phyloP scores from a whole-genome alignment of 2,329 filamentous ascomycete species.

The Claviceps sp. region DNA sequence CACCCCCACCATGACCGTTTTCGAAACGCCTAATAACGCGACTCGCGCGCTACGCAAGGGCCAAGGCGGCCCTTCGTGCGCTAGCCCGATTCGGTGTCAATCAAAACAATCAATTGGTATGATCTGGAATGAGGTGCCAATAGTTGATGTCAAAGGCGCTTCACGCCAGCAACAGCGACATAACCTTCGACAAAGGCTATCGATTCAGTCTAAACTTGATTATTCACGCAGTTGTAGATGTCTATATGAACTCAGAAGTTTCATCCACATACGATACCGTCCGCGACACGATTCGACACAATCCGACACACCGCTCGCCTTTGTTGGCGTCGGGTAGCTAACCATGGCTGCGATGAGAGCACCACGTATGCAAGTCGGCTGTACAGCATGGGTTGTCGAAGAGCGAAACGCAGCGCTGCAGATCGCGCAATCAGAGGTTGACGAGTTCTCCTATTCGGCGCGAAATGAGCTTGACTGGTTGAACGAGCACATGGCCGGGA shows the following conservation, averaged over 20 bases:
- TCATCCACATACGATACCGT: background rate
- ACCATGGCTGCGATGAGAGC: constrained; percentile 34
- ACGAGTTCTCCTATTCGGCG: constrained; percentile 86
- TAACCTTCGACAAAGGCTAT: background rate
- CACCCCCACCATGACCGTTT: background rate
- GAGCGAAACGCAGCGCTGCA: constrained; percentile 69
- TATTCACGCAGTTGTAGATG: constrained; percentile 2
- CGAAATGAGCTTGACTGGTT: constrained; percentile 95
- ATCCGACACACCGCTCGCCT: constrained; percentile 1
- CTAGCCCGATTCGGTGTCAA: constrained; percentile 22
- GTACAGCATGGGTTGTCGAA: constrained; percentile 69
- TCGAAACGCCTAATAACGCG: constrained; percentile 8
- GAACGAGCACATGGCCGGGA: constrained; percentile 94
- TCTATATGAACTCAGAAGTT: constrained; percentile 3
- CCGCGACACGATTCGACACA: background rate
- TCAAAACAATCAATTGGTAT: constrained; percentile 24
- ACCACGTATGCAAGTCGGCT: constrained; percentile 60
- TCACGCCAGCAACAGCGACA: constrained; percentile 8
- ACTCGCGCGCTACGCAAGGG: constrained; percentile 1
- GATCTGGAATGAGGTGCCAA: constrained; percentile 12
- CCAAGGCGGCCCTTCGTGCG: constrained; percentile 2
- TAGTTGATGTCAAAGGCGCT: constrained; percentile 6
- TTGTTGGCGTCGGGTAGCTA: constrained; percentile 7
- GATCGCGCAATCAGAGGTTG: constrained; percentile 67
- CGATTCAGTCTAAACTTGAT: background rate